phyloP scores from a whole-genome alignment of 495 filamentous ascomycete species.

The Talaromyces trachyspermus region DNA sequence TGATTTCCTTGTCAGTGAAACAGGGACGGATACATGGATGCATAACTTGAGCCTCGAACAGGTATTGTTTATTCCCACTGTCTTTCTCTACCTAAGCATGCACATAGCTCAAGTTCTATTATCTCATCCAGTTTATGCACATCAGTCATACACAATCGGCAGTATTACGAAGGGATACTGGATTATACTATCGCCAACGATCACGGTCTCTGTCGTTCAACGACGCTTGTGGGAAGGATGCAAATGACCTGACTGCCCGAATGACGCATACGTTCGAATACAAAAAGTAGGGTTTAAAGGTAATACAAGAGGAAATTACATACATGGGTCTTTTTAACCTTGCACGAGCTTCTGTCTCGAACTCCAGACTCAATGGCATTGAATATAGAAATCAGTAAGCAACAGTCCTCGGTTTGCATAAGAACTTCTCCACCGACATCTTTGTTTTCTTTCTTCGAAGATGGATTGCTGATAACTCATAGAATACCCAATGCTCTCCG shows the following conservation, averaged over 20 bases:
- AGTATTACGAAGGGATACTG: too few relatives aligned
- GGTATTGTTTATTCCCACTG: slow-evolving; percentile 11
- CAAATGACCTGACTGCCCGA: too few relatives aligned
- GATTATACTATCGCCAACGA: too few relatives aligned
- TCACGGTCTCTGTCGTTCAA: too few relatives aligned
- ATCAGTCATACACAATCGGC: slow-evolving; percentile 15
- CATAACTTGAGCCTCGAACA: slow-evolving; percentile 30
- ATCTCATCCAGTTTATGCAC: slow-evolving; percentile 1
- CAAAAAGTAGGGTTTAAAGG: slow-evolving; percentile 26
- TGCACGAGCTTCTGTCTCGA: slow-evolving; percentile 25
- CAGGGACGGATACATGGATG: slow-evolving; percentile 29
- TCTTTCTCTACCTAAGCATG: slow-evolving; percentile 20
- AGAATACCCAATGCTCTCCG: slow-evolving; percentile 30
- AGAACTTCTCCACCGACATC: slow-evolving; percentile 6
- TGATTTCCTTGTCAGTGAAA: slow-evolving; percentile 32
- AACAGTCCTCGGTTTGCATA: neutral
- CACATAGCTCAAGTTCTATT: slow-evolving; percentile 2
- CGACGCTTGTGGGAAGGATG: too few relatives aligned
- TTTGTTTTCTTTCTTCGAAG: neutral
- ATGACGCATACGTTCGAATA: slow-evolving; percentile 31
- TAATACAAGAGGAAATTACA: slow-evolving; percentile 27
- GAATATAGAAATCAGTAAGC: slow-evolving; percentile 35
- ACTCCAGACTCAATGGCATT: slow-evolving; percentile 25
- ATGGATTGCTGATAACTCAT: neutral
- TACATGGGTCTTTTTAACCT: slow-evolving; percentile 30